Conservation (phyloP, 768 basidiomycete genomes). For the Trametes sanguinea region DNA sequence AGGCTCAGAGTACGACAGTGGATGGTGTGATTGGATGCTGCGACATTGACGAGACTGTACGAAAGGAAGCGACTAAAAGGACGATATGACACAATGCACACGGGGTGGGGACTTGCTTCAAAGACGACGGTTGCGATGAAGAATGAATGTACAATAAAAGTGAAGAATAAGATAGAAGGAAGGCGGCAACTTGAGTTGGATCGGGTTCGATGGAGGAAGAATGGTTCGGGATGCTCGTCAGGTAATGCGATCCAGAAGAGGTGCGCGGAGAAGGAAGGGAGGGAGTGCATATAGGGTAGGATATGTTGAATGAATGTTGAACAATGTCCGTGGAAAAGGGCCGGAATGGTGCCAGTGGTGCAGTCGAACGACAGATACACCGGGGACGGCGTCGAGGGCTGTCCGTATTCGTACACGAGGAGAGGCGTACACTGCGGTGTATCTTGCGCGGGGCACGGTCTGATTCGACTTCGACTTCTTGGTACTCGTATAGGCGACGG, state of each 20-base stretch:
- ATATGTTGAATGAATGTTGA: slow-evolving; percentile 41
- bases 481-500: slow-evolving; percentile 27
- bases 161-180: slow-evolving; percentile 85
- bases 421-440: slow-evolving; percentile 26
- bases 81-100: slow-evolving; percentile 31
- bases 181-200: slow-evolving; percentile 39
- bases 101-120: slow-evolving; percentile 24
- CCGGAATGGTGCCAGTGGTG: slow-evolving; percentile 31
- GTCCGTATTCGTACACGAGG: slow-evolving; percentile 34
- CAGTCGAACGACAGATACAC: slow-evolving; percentile 26
- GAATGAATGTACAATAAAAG: slow-evolving; percentile 63
- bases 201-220: slow-evolving; percentile 36
- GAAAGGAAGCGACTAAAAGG: slow-evolving; percentile 25
- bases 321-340: slow-evolving; percentile 33
- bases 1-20: slow-evolving; percentile 43
- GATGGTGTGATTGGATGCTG: slow-evolving; percentile 43
- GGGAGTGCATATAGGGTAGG: slow-evolving; percentile 43
- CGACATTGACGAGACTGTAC: slow-evolving; percentile 44
- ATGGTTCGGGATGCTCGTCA: slow-evolving; percentile 49
- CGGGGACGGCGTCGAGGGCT: slow-evolving; percentile 24
- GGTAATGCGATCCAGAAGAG: slow-evolving; percentile 35
- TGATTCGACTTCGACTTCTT: slow-evolving; percentile 26
- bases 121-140: slow-evolving; percentile 19
- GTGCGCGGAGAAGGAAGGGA: slow-evolving; percentile 26
- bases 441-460: slow-evolving; percentile 19